Percentiles rank a stretch among this genome's conserved stretches.
Conservation (phyloP, 805 yeast genomes). For the Schwanniomyces vanrijiae region DNA sequence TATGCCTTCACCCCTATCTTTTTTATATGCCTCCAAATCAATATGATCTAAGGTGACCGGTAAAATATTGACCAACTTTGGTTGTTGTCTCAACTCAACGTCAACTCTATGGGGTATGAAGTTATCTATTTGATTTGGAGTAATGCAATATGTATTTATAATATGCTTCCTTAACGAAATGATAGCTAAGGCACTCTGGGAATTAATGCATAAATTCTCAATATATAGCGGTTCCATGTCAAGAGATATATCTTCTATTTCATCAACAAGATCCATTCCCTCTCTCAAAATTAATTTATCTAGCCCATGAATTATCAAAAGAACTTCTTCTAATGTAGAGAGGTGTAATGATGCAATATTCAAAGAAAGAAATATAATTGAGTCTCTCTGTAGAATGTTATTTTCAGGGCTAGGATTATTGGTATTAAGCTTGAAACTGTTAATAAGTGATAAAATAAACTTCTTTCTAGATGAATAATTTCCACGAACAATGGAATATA, state of each 20-base stretch:
- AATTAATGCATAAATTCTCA: constrained; percentile 3
- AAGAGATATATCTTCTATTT: constrained; percentile 11
- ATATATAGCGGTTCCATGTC: not conserved
- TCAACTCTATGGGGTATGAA: constrained; percentile 31
- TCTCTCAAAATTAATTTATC: constrained; percentile 43
- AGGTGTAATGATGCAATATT: constrained; percentile 43
- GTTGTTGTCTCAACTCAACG: constrained; percentile 30
- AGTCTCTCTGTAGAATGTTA: constrained; percentile 17
- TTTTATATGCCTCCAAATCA: constrained; percentile 2
- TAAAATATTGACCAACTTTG: constrained; percentile 15
- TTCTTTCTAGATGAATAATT: constrained; percentile 38
- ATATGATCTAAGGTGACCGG: constrained; percentile 7
- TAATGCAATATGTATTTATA: constrained; percentile 18
- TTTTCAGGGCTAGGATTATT: constrained; percentile 1
- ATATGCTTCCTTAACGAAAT: constrained; percentile 19
- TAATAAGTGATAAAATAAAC: constrained; percentile 32
- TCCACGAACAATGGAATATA: constrained; percentile 45
- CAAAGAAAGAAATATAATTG: constrained; percentile 23
- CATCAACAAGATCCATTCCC: constrained; percentile 36
- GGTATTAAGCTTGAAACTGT: constrained; percentile 13
- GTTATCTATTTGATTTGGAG: constrained; percentile 19
- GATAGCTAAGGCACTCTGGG: constrained; percentile 12
- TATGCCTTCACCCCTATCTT: constrained; percentile 3
- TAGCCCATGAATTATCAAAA: constrained; percentile 41
- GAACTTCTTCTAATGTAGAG: constrained; percentile 51